phyloP scores from a whole-genome alignment of 2,329 filamentous ascomycete species.

The Cyphellophora europaea region DNA sequence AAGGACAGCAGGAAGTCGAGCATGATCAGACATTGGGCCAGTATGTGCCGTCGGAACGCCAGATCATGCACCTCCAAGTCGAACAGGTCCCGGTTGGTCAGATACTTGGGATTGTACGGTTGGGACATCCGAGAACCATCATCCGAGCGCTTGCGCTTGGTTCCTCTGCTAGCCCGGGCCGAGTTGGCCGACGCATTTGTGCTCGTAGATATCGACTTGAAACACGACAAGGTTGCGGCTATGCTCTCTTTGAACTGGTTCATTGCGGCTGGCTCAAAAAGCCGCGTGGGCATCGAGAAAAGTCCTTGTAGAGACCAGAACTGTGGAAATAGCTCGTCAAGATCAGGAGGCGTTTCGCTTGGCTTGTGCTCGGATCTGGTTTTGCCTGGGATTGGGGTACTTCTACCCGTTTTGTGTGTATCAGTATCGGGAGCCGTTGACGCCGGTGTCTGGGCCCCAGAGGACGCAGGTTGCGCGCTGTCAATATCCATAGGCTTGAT shows the following conservation, averaged over 20 bases:
- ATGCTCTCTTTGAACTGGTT: constrained; percentile 53
- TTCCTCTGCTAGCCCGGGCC: constrained; percentile 25
- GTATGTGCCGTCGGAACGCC: constrained; percentile 84
- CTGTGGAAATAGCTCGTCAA: constrained; percentile 70
- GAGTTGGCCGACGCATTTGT: background rate
- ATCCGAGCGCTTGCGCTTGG: constrained; percentile 63
- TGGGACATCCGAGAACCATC: constrained; percentile 34
- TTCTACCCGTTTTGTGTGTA: constrained; percentile 10
- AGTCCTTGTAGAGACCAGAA: constrained; percentile 92
- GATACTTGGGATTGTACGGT: constrained; percentile 92
- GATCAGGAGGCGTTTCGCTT: constrained; percentile 32
- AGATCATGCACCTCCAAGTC: constrained; percentile 92
- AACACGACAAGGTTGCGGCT: constrained; percentile 58
- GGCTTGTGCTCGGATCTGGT: constrained; percentile 20
- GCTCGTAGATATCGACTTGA: constrained; percentile 56
- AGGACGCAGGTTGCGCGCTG: constrained; percentile 22
- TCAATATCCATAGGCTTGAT: constrained; percentile 58
- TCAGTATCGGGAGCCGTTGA: constrained; percentile 17
- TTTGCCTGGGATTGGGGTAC: constrained; percentile 9
- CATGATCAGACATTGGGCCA: constrained; percentile 90
- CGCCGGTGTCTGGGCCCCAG: constrained; percentile 24
- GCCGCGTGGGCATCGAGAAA: constrained; percentile 78
- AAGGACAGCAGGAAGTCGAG: constrained; percentile 93
- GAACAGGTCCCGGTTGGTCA: constrained; percentile 95
- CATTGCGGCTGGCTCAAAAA: constrained; percentile 67